phyloP scores from a whole-genome alignment of 2,329 filamentous ascomycete species.

The Gaeumannomyces sp. region DNA sequence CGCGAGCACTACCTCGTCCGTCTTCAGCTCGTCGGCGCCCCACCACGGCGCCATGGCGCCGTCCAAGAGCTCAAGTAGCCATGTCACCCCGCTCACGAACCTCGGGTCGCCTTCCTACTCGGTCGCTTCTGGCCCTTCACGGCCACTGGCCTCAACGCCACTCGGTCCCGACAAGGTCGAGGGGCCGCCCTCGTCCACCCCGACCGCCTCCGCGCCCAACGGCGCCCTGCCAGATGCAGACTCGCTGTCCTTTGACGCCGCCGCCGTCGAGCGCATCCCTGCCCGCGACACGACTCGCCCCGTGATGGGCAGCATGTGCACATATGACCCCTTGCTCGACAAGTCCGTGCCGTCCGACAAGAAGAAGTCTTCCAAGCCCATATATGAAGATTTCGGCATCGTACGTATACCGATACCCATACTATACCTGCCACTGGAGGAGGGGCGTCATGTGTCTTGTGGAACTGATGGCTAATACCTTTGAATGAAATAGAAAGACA shows the following conservation, averaged over 20 bases:
- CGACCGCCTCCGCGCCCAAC: conserved; percentile 15
- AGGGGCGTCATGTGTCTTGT: conserved; percentile 57
- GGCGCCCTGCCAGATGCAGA: conserved; percentile 19
- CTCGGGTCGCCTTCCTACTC: conserved; percentile 46
- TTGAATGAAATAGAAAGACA: conserved; percentile 53
- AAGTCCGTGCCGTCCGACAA: conserved; percentile 32
- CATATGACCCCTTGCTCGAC: conserved; percentile 55
- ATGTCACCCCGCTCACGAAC: conserved; percentile 45
- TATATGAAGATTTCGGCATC: conserved; percentile 58
- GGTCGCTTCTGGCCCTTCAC: conserved; percentile 41
- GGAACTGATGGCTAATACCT: conserved; percentile 50
- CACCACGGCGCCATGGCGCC: conserved; percentile 33
- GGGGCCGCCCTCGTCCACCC: not conserved
- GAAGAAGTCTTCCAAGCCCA: conserved; percentile 49
- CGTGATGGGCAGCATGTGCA: conserved; percentile 52
- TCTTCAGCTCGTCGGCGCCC: conserved; percentile 51
- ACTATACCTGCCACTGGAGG: conserved; percentile 29
- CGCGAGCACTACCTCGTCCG: conserved; percentile 63
- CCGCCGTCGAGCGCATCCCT: conserved; percentile 36
- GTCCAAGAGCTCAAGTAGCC: conserved; percentile 36
- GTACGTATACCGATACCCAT: conserved; percentile 50
- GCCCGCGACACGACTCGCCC: conserved; percentile 51
- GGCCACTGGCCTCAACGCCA: conserved; percentile 31
- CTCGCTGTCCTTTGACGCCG: conserved; percentile 18
- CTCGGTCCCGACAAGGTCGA: conserved; percentile 5